A percentile compares a stretch with the other conserved stretches of the same genome.
phyloP scores from a whole-genome alignment of 768 basidiomycete genomes.

The Gymnopilus junonius region DNA sequence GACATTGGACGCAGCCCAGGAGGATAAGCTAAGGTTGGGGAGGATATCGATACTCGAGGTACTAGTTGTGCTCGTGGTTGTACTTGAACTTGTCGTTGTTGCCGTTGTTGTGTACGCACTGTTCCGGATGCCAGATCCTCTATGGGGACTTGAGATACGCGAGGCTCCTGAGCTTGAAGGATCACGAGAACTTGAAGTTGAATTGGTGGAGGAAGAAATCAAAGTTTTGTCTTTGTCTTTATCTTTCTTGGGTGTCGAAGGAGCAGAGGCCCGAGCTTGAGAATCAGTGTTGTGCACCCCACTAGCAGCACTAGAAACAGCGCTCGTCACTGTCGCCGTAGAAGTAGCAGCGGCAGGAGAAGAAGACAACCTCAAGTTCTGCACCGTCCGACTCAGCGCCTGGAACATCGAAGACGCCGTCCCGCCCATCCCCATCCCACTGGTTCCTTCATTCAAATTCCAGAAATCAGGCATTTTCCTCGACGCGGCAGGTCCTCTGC shows the following conservation, averaged over 20 bases:
- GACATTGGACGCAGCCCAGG: conserved; percentile 35
- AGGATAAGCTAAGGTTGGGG: conserved; percentile 20
- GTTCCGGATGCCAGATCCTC: too few species aligned
- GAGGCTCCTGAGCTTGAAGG: not conserved
- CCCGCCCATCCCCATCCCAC: conserved; percentile 32
- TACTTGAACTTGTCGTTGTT: too few species aligned
- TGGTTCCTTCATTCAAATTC: not conserved
- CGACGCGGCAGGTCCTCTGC: not conserved
- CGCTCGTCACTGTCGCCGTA: not conserved
- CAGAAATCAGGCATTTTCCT: not conserved
- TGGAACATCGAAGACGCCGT: conserved; percentile 55
- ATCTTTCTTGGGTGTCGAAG: conserved; percentile 12
- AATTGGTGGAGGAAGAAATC: too few species aligned
- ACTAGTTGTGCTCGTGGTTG: not conserved
- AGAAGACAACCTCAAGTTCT: conserved; percentile 44
- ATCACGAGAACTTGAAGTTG: not conserved
- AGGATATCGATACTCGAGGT: conserved; percentile 4
- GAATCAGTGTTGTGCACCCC: not conserved
- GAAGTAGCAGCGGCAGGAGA: not conserved
- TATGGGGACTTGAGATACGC: conserved; percentile 11
- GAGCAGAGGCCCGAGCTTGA: not conserved
- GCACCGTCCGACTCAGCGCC: conserved; percentile 56
- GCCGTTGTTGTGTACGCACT: too few species aligned
- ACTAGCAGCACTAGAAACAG: not conserved
- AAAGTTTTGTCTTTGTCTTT: too few species aligned